Percentiles rank a stretch among this genome's conserved stretches.
Conservation (phyloP, 352 stramenopile species). For the Phytophthora tentaculata region DNA sequence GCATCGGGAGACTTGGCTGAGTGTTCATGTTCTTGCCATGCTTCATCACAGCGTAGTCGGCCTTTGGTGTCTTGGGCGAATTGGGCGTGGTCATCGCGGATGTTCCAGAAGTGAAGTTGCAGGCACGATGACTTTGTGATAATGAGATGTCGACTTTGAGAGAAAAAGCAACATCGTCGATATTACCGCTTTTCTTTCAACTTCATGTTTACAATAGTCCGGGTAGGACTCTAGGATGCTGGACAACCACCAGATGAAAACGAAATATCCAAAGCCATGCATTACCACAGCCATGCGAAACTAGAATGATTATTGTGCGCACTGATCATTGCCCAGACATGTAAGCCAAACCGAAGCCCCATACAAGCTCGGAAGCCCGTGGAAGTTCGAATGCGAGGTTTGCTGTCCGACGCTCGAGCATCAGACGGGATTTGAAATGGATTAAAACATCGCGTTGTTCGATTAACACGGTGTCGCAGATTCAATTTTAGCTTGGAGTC, state of each 20-base stretch:
- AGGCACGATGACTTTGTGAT: constrained; percentile 16
- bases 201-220: no score
- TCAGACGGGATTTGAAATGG: constrained; percentile 5
- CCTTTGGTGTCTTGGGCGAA: constrained; percentile 25
- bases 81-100: constrained; percentile 20
- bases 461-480: constrained; percentile 4
- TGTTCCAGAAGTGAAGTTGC: constrained; percentile 1
- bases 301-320: background rate
- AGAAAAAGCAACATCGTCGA: background rate
- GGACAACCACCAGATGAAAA: background rate
- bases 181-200: no score
- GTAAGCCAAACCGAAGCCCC: no score
- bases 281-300: background rate
- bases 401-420: constrained; percentile 15
- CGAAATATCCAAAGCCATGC: background rate
- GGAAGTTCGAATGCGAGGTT: background rate
- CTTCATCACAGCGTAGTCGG: constrained; percentile 20
- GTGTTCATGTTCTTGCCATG: constrained; percentile 13
- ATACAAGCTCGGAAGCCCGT: background rate
- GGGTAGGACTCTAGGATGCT: no score
- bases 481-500: background rate
- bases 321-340: no score
- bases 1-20: constrained; percentile 24
- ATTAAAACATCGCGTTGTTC: no score
- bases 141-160: constrained; percentile 13